Conservation (phyloP, 108 stramenopile species). For the Fistulifera pelliculosa region DNA sequence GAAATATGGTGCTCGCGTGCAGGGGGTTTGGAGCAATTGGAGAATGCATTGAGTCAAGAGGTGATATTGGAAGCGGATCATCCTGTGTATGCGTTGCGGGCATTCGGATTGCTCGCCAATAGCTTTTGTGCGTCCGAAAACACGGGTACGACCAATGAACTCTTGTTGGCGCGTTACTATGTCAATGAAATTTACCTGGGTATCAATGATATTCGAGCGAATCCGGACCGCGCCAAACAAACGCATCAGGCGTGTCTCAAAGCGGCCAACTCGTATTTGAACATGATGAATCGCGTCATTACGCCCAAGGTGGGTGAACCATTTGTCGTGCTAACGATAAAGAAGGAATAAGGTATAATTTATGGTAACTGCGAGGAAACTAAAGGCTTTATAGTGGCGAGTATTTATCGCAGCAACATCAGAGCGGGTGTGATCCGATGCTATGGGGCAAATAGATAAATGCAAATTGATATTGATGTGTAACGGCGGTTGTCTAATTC, state of each 20-base stretch:
- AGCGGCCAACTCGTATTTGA: constrained; percentile 60
- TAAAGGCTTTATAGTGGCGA: no score
- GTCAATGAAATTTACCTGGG: constrained; percentile 65
- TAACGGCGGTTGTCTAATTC: no score
- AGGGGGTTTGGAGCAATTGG: constrained; percentile 27
- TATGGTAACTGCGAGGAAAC: no score
- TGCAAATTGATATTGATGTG: no score
- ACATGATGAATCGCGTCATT: constrained; percentile 61
- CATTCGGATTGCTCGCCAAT: constrained; percentile 74
- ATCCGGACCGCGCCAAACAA: constrained; percentile 27
- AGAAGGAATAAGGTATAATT: no score
- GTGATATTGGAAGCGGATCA: constrained; percentile 20
- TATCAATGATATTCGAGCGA: constrained; percentile 47
- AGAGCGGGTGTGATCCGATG: no score
- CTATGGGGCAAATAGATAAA: no score
- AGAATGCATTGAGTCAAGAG: neutral
- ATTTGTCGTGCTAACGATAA: constrained; percentile 25
- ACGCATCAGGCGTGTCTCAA: constrained; percentile 25
- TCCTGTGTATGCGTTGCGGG: constrained; percentile 45
- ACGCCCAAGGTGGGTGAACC: constrained; percentile 64
- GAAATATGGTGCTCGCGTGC: constrained; percentile 50
- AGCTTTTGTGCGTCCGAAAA: constrained; percentile 67
- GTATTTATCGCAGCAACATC: no score
- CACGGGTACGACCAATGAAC: constrained; percentile 68
- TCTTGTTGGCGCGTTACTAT: constrained; percentile 72